These are phyloP conservation scores for Tolypocladium capitatum DNA, from an alignment of 2,329 filamentous ascomycete species.

Conservation along the genomic window DNA sequence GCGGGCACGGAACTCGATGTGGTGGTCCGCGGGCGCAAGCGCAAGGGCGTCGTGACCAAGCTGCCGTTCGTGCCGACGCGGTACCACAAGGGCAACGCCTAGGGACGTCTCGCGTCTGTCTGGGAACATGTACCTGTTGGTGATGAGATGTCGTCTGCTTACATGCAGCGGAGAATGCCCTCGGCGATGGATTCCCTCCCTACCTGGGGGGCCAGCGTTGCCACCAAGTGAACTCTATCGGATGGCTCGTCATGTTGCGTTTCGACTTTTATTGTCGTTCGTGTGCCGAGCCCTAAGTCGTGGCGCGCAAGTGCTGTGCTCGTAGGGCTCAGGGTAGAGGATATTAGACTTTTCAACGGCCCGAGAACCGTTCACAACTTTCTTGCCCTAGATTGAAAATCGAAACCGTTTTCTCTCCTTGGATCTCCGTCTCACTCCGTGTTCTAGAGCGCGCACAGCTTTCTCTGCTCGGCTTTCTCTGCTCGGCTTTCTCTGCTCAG, in stretches of 20 bases:
- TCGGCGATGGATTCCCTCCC: too few species aligned
- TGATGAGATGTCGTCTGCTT: too few species aligned
- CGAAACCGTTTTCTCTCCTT: not conserved
- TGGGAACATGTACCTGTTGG: not conserved
- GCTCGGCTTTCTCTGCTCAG: too few species aligned
- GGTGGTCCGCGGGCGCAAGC: conserved; percentile 60
- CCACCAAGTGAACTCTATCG: not conserved
- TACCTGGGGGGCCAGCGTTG: not conserved
- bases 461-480: too few species aligned
- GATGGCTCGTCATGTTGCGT: not conserved
- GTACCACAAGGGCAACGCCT: conserved; percentile 38
- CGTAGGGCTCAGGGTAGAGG: too few species aligned
- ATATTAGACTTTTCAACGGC: too few species aligned
- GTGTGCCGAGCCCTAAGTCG: too few species aligned
- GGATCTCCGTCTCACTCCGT: too few species aligned
- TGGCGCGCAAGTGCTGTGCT: too few species aligned
- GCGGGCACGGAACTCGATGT: conserved; percentile 69
- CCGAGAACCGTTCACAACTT: not conserved
- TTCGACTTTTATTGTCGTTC: not conserved
- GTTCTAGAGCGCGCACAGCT: too few species aligned
- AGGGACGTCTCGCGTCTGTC: not conserved
- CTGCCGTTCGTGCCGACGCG: conserved; percentile 80
- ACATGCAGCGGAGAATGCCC: too few species aligned
- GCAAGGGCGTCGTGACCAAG: conserved; percentile 64
- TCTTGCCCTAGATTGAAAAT: not conserved